Evolutionary conservation across 257 asterid species (phyloP).

Genomic region (Forsythia suspensa): DNA sequence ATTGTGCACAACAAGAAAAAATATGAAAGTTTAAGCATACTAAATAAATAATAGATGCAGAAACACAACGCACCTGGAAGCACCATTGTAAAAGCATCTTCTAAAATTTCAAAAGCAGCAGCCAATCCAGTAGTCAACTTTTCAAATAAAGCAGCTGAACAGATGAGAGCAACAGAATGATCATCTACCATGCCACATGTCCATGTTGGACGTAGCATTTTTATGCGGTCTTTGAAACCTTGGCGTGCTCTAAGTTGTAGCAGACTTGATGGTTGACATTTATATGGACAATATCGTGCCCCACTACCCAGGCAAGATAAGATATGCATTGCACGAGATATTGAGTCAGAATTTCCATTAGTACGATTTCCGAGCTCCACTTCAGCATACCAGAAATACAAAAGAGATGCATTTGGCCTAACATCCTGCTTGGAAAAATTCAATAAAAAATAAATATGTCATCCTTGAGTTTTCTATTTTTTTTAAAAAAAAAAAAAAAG

Average conservation of each 20-base stretch:
- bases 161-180: constrained; percentile 68
- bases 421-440: constrained; percentile 48
- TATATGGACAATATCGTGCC: constrained; percentile 61
- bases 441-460: constrained; percentile 16
- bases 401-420: constrained; percentile 59
- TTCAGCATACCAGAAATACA: constrained; percentile 94
- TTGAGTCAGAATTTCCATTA: constrained; percentile 49
- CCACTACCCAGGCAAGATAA: constrained; percentile 89
- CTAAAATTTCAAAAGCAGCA: constrained; percentile 66
- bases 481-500: background rate
- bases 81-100: constrained; percentile 81
- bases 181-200: constrained; percentile 77
- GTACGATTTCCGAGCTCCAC: constrained; percentile 58
- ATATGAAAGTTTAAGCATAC: background rate
- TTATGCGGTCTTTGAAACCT: constrained; percentile 83
- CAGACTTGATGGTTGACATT: constrained; percentile 61
- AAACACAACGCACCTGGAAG: constrained; percentile 69
- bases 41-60: background rate
- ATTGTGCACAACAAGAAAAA: background rate
- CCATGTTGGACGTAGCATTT: constrained; percentile 60
- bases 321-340: constrained; percentile 76
- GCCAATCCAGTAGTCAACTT: constrained; percentile 79
- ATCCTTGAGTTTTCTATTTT: background rate
- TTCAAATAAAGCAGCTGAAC: constrained; percentile 88
- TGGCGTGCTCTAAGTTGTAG: constrained; percentile 86